A percentile compares a stretch with the other conserved stretches of the same genome.
Conservation (phyloP, 2,329 filamentous ascomycete genomes). For the Fusarium sp. region DNA sequence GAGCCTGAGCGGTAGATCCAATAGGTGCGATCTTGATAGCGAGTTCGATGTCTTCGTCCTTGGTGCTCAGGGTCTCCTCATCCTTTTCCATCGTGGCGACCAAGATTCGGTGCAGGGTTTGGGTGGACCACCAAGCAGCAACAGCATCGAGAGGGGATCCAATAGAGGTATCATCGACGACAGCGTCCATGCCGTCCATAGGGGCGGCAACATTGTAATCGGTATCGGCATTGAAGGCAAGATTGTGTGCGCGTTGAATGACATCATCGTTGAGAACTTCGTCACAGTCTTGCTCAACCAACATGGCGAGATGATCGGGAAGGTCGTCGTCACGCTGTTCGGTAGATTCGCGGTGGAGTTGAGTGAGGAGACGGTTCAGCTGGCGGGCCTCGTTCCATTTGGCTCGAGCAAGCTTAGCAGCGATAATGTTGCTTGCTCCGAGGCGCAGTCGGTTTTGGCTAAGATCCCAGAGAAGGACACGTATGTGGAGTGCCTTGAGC, state of each 20-base stretch:
- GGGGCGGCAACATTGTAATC: constrained; percentile 70
- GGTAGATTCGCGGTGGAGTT: constrained; percentile 54
- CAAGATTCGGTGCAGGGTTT: constrained; percentile 76
- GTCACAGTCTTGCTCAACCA: constrained; percentile 84
- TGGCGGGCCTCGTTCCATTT: constrained; percentile 86
- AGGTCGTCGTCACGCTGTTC: constrained; percentile 68
- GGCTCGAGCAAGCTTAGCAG: constrained; percentile 76
- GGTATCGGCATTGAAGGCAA: constrained; percentile 86
- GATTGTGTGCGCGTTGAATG: constrained; percentile 86
- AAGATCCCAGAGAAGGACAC: constrained; percentile 85
- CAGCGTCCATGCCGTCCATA: constrained; percentile 81
- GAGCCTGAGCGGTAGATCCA: constrained; percentile 76
- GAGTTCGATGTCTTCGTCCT: constrained; percentile 66
- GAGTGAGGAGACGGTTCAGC: constrained; percentile 62
- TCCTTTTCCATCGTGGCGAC: constrained; percentile 69
- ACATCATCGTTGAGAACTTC: constrained; percentile 82
- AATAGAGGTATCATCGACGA: constrained; percentile 87
- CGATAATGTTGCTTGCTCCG: constrained; percentile 73
- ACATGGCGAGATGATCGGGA: constrained; percentile 77
- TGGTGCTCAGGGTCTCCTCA: constrained; percentile 39
- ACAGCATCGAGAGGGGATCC: constrained; percentile 89
- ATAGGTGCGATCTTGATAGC: constrained; percentile 81
- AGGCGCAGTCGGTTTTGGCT: constrained; percentile 74
- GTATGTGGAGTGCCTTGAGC: constrained; percentile 91
- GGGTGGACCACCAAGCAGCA: constrained; percentile 89